These are phyloP conservation scores for Trichoderma sp. DNA, from an alignment of 2,329 filamentous ascomycete species.

Conservation along the genomic window DNA sequence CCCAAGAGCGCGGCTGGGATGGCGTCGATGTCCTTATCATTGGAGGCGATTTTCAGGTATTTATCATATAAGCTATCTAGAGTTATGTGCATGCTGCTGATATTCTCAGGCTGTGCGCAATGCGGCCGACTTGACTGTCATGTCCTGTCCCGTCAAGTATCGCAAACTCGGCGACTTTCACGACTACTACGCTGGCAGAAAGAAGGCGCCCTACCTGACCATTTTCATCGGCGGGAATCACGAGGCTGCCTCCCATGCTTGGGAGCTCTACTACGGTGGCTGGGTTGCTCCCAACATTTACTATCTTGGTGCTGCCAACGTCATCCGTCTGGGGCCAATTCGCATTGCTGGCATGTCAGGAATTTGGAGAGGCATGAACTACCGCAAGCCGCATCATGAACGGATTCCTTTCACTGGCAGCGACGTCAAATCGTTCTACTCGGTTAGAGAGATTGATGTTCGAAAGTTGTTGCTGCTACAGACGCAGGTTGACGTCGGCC, in stretches of 20 bases:
- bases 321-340: constrained; percentile 77
- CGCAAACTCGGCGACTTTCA: constrained; percentile 88
- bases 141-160: constrained; percentile 88
- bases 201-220: constrained; percentile 80
- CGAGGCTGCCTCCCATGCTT: constrained; percentile 85
- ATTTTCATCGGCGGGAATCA: constrained; percentile 95
- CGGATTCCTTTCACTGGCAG: constrained; percentile 76
- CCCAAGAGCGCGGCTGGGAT: constrained; percentile 71
- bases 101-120: constrained; percentile 73
- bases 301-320: constrained; percentile 90
- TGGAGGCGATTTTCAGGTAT: constrained; percentile 88
- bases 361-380: constrained; percentile 93
- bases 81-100: not conserved
- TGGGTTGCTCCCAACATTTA: constrained; percentile 98
- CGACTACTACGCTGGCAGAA: constrained; percentile 81
- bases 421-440: constrained; percentile 81
- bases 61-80: not conserved
- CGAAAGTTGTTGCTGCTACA: constrained; percentile 81
- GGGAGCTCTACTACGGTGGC: constrained; percentile 92
- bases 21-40: constrained; percentile 89
- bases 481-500: constrained; percentile 85
- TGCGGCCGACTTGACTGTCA: constrained; percentile 79
- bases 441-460: constrained; percentile 85
- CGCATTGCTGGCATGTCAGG: constrained; percentile 88
- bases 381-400: constrained; percentile 79